These are phyloP conservation scores for Hypoxylon perforatum DNA, from an alignment of 495 filamentous ascomycete species.

Conservation along the genomic window DNA sequence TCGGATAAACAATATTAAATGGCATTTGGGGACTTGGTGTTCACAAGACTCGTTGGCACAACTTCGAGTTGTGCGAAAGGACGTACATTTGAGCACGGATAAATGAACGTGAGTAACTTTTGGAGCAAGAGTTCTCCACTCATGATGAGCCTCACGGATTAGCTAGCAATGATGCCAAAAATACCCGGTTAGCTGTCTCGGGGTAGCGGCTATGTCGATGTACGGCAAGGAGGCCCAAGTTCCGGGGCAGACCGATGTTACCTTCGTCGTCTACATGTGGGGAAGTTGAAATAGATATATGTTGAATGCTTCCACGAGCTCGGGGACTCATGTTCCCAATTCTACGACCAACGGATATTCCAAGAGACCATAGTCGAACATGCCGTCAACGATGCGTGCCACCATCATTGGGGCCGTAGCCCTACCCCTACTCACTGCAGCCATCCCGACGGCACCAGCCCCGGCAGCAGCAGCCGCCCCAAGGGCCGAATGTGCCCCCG, in stretches of 20 bases:
- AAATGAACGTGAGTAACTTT: too few relatives aligned
- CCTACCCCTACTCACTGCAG: constrained; percentile 22
- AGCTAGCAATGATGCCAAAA: constrained; percentile 18
- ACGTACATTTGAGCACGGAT: too few relatives aligned
- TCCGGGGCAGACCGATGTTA: constrained; percentile 37
- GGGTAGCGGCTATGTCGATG: constrained; percentile 40
- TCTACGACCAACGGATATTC: neutral
- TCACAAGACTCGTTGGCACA: neutral
- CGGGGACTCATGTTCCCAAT: neutral
- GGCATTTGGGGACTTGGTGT: neutral
- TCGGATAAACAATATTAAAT: too few relatives aligned
- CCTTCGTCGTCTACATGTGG: constrained; percentile 19
- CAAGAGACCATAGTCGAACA: constrained; percentile 6
- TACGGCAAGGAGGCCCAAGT: constrained; percentile 38
- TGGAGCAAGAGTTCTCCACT: neutral
- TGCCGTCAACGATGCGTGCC: constrained; percentile 26
- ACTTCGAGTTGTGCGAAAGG: too few relatives aligned
- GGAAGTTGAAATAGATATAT: constrained; percentile 20
- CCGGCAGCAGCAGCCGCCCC: constrained; percentile 12
- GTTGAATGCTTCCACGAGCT: neutral
- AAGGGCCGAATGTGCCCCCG: constrained; percentile 44
- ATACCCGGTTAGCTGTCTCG: constrained; percentile 35
- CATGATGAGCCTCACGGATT: constrained; percentile 18
- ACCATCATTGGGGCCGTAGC: constrained; percentile 21
- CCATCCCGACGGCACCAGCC: constrained; percentile 26